A percentile compares a stretch with the other conserved stretches of the same genome.
Conservation (phyloP, 352 stramenopile species). For the Globisporangium cederbergense region DNA sequence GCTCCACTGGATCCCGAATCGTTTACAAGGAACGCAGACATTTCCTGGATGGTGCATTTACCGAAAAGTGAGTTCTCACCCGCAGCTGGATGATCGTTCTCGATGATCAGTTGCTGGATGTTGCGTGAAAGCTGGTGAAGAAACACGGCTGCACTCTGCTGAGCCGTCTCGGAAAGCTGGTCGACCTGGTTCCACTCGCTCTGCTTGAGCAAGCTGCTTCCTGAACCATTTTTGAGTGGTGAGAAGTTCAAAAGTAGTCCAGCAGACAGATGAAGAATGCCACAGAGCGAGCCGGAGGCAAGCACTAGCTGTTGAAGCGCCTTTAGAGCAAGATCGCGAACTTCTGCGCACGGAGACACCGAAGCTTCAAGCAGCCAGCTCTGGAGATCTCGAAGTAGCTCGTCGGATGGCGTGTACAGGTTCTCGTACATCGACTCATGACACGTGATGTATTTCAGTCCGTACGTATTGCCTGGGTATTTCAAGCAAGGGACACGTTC, state of each 20-base stretch:
- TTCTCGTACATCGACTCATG: conserved; percentile 41
- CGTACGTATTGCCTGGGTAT: conserved; percentile 35
- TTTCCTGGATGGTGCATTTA: conserved; percentile 52
- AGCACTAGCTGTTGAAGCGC: conserved; percentile 62
- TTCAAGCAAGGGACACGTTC: neutral
- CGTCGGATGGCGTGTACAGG: conserved; percentile 46
- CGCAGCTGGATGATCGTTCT: conserved; percentile 22
- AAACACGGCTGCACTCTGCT: conserved; percentile 38
- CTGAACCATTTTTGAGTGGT: neutral
- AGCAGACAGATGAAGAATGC: conserved; percentile 64
- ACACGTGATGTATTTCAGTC: conserved; percentile 47
- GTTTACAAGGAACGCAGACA: conserved; percentile 34
- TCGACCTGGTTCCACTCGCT: conserved; percentile 60
- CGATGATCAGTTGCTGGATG: conserved; percentile 55
- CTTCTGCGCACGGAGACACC: conserved; percentile 33
- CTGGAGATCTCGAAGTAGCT: conserved; percentile 60
- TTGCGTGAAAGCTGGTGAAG: conserved; percentile 38
- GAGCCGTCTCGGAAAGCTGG: conserved; percentile 39
- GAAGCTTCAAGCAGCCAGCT: conserved; percentile 66
- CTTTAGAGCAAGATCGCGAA: conserved; percentile 62
- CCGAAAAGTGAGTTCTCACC: conserved; percentile 41
- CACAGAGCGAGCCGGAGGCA: conserved; percentile 77
- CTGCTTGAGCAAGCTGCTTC: conserved; percentile 25
- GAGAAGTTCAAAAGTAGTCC: conserved; percentile 58
- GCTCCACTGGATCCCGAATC: conserved; percentile 3